phyloP scores from a whole-genome alignment of 2,329 filamentous ascomycete species.

The Ophiostoma quercus region DNA sequence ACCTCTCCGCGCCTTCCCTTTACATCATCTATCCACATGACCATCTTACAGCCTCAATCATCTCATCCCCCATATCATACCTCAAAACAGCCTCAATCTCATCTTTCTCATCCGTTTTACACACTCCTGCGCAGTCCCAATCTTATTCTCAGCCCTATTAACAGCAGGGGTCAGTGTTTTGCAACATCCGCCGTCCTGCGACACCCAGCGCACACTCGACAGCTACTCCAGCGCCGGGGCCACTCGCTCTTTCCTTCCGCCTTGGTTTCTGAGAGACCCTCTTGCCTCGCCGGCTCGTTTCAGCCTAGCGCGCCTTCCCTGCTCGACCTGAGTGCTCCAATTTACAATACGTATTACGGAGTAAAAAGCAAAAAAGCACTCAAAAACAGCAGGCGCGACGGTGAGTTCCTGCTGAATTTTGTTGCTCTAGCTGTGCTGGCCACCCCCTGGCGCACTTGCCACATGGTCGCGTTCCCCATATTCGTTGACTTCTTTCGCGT shows the following conservation, averaged over 20 bases:
- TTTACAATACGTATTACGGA: neutral
- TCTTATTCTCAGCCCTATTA: neutral
- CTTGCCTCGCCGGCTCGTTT: slow-evolving; percentile 19
- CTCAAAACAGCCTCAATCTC: neutral
- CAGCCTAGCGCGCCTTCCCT: slow-evolving; percentile 23
- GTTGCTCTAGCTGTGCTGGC: slow-evolving; percentile 1
- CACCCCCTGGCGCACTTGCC: slow-evolving; percentile 6
- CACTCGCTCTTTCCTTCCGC: slow-evolving; percentile 19
- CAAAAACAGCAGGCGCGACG: slow-evolving; percentile 21
- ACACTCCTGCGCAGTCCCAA: neutral
- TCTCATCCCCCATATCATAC: neutral
- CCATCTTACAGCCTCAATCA: neutral
- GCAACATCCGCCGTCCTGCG: slow-evolving; percentile 15
- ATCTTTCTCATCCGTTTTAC: neutral
- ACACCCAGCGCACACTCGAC: slow-evolving; percentile 2
- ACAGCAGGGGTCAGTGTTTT: slow-evolving; percentile 18
- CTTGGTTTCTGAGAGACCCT: slow-evolving; percentile 17
- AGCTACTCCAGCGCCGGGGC: slow-evolving; percentile 20
- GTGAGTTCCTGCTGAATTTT: slow-evolving; percentile 24
- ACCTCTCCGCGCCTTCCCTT: slow-evolving; percentile 20
- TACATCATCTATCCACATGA: slow-evolving; percentile 8
- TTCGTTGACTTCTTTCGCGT: slow-evolving; percentile 16
- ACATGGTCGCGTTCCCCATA: slow-evolving; percentile 1
- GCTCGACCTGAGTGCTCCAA: neutral
- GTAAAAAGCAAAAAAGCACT: slow-evolving; percentile 11